Conservation (phyloP, 2,329 filamentous ascomycete species). For the Gaeumannomyces tritici region DNA sequence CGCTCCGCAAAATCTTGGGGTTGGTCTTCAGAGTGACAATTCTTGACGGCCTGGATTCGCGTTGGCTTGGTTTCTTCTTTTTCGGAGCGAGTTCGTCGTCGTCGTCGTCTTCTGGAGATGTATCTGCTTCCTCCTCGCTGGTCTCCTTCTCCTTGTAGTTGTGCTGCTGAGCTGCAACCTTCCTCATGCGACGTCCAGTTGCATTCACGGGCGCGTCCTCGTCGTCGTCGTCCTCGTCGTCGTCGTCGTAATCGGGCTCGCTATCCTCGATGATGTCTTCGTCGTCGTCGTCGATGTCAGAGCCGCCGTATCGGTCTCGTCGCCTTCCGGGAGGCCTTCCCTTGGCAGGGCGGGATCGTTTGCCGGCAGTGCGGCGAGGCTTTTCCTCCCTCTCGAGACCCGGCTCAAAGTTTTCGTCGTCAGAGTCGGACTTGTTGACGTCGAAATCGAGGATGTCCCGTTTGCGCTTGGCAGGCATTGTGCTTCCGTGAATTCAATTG, state of each 20-base stretch:
- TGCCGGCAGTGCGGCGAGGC: constrained; percentile 25
- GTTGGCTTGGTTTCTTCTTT: constrained; percentile 12
- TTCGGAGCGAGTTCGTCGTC: constrained; percentile 24
- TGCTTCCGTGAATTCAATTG: not conserved
- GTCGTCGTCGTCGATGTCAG: constrained; percentile 54
- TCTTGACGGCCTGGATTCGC: constrained; percentile 10
- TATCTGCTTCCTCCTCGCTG: constrained; percentile 24
- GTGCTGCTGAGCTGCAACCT: constrained; percentile 30
- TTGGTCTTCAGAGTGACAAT: constrained; percentile 19
- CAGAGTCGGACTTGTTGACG: constrained; percentile 56
- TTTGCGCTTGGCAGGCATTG: constrained; percentile 47
- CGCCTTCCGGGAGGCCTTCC: constrained; percentile 23
- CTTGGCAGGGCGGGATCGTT: constrained; percentile 19
- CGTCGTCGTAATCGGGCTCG: constrained; percentile 36
- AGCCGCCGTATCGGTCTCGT: constrained; percentile 41
- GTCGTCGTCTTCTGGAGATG: constrained; percentile 26
- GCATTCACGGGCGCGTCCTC: constrained; percentile 24
- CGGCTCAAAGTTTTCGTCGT: constrained; percentile 58
- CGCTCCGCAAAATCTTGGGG: constrained; percentile 6
- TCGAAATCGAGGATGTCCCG: constrained; percentile 48
- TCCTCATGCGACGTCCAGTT: constrained; percentile 35
- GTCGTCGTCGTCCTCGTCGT: constrained; percentile 26
- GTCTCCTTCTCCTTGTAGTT: constrained; percentile 41
- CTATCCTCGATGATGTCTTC: constrained; percentile 44
- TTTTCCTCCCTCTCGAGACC: constrained; percentile 31